phyloP scores from a whole-genome alignment of 2,329 filamentous ascomycete genomes.

The Amauroascus niger region DNA sequence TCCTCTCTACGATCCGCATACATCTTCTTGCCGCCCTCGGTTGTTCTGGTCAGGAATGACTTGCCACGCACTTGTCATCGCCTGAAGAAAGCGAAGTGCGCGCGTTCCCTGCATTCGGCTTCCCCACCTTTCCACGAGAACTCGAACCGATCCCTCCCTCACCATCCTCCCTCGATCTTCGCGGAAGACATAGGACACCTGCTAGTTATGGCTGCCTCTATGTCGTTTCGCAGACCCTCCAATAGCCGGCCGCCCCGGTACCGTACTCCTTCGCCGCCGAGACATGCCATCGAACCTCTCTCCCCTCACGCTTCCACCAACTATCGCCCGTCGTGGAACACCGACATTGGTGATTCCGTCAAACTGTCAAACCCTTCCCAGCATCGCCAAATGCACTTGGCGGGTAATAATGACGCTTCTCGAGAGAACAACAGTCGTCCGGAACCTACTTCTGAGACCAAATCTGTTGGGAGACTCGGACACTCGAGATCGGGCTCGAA shows the following conservation, averaged over 20 bases:
- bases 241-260: conserved; percentile 33
- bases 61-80: conserved; percentile 29
- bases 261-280: conserved; percentile 40
- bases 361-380: conserved; percentile 13
- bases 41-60: conserved; percentile 32
- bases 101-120: conserved; percentile 23
- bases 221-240: conserved; percentile 26
- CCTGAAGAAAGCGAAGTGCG: conserved; percentile 28
- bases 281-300: conserved; percentile 39
- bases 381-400: conserved; percentile 15
- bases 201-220: conserved; percentile 33
- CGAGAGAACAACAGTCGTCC: neutral
- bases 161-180: neutral
- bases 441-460: neutral
- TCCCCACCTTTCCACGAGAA: conserved; percentile 35
- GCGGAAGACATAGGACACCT: neutral
- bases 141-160: conserved; percentile 15
- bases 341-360: neutral
- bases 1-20: neutral
- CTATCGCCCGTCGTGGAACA: conserved; percentile 24
- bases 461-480: conserved; percentile 18
- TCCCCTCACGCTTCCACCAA: conserved; percentile 31
- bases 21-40: neutral
- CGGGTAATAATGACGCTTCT: conserved; percentile 2
- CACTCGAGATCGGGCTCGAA: conserved; percentile 40